phyloP scores from a whole-genome alignment of 2,329 filamentous ascomycete genomes.

The Daldinia sp. region DNA sequence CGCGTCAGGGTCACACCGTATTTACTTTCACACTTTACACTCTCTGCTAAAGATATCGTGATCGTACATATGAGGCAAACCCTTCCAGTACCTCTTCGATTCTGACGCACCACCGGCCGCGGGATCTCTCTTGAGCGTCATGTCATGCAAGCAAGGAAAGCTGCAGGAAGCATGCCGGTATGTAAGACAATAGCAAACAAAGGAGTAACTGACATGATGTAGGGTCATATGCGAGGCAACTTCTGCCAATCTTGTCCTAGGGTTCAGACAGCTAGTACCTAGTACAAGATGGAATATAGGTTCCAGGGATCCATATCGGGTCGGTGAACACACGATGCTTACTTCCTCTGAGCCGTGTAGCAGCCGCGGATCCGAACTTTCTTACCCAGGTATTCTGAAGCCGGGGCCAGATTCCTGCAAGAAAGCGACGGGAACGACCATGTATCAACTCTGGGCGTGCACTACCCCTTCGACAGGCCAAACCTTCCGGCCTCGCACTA shows the following conservation, averaged over 20 bases:
- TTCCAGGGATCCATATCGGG: conserved; percentile 14
- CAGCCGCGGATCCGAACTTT: conserved; percentile 4
- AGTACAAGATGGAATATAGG: conserved; percentile 1
- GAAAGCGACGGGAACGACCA: conserved; percentile 12
- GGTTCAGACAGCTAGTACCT: conserved; percentile 12
- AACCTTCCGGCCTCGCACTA: conserved; percentile 11
- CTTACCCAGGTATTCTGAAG: conserved; percentile 6
- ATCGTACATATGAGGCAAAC: conserved; percentile 19
- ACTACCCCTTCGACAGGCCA: conserved; percentile 5
- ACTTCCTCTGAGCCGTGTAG: conserved; percentile 11
- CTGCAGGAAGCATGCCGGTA: conserved; percentile 32
- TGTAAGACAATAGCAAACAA: conserved; percentile 33
- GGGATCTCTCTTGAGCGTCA: conserved; percentile 13
- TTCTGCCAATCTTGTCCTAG: conserved; percentile 28
- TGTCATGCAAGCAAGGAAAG: conserved; percentile 33
- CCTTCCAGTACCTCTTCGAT: conserved; percentile 9
- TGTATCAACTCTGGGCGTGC: conserved; percentile 17
- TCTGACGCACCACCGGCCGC: conserved; percentile 16
- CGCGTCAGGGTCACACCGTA: conserved; percentile 9
- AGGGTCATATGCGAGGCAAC: conserved; percentile 20
- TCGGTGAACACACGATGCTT: conserved; percentile 22
- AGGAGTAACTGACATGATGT: conserved; percentile 12
- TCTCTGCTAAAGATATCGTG: conserved; percentile 24
- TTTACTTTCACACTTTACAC: conserved; percentile 23
- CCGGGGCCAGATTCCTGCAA: conserved; percentile 15